These are phyloP conservation scores for Kwoniella bestiolae DNA, from an alignment of 768 basidiomycete genomes.

Conservation along the genomic window DNA sequence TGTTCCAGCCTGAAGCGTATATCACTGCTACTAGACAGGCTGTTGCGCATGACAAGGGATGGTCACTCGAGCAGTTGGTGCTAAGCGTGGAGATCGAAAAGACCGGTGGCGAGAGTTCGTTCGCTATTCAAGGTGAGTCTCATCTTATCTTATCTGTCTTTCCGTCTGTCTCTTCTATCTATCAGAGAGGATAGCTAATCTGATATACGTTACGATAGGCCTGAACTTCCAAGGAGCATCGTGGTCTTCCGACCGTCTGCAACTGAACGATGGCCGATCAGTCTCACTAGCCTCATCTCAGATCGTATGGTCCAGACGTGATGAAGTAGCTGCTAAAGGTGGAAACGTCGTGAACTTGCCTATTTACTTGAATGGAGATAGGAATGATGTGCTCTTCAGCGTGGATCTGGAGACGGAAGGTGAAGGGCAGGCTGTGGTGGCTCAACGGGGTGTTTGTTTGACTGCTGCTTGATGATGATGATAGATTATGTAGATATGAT, in stretches of 20 bases:
- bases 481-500: background rate
- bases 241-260: conserved; percentile 71
- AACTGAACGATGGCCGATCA: conserved; percentile 83
- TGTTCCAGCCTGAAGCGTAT: conserved; percentile 97
- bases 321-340: conserved; percentile 59
- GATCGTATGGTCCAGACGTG: conserved; percentile 78
- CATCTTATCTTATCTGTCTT: too few relatives aligned
- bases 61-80: conserved; percentile 87
- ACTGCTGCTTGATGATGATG: conserved; percentile 64
- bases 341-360: conserved; percentile 71
- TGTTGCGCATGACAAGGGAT: conserved; percentile 88
- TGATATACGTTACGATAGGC: too few relatives aligned
- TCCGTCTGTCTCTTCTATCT: too few relatives aligned
- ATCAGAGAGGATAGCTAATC: too few relatives aligned
- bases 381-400: conserved; percentile 88
- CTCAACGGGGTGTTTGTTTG: conserved; percentile 87
- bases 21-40: conserved; percentile 93
- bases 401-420: conserved; percentile 77
- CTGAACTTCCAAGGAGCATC: conserved; percentile 84
- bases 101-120: conserved; percentile 75
- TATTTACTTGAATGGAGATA: conserved; percentile 81
- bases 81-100: conserved; percentile 80
- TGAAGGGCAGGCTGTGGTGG: conserved; percentile 69
- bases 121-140: conserved; percentile 81
- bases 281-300: conserved; percentile 79